phyloP scores from a whole-genome alignment of 495 filamentous ascomycete genomes.

The Penicillium pancosmium region DNA sequence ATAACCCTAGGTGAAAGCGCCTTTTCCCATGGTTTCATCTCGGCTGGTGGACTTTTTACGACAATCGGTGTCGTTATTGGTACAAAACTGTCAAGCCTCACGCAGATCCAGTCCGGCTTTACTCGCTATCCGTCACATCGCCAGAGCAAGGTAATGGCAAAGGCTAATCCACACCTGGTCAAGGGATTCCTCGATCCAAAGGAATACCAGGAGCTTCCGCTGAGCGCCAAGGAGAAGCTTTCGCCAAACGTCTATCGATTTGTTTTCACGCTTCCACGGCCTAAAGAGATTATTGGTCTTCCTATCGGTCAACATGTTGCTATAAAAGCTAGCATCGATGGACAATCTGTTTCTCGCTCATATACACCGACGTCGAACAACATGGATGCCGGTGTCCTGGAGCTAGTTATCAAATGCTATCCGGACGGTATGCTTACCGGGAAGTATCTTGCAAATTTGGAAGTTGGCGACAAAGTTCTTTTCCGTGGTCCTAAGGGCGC shows the following conservation, averaged over 20 bases:
- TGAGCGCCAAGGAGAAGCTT: slow-evolving; percentile 43
- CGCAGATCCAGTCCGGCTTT: slow-evolving; percentile 36
- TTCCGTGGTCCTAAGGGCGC: slow-evolving; percentile 50
- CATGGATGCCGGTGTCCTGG: slow-evolving; percentile 42
- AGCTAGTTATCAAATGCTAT: slow-evolving; percentile 48
- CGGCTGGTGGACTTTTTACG: slow-evolving; percentile 29
- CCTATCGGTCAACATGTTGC: slow-evolving; percentile 54
- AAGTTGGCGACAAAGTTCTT: slow-evolving; percentile 41
- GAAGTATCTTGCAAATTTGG: slow-evolving; percentile 40
- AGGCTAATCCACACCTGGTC: slow-evolving; percentile 31
- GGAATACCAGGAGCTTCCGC: slow-evolving; percentile 45
- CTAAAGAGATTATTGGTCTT: slow-evolving; percentile 45
- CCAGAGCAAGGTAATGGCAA: slow-evolving; percentile 25
- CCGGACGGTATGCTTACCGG: slow-evolving; percentile 42
- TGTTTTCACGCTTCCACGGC: slow-evolving; percentile 47
- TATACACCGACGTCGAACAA: slow-evolving; percentile 53
- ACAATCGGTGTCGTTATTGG: slow-evolving; percentile 27
- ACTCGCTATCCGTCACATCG: slow-evolving; percentile 39
- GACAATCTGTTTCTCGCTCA: slow-evolving; percentile 26
- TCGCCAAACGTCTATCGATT: slow-evolving; percentile 50
- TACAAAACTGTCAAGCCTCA: slow-evolving; percentile 26
- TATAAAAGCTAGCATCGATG: slow-evolving; percentile 40
- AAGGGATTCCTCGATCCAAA: slow-evolving; percentile 47
- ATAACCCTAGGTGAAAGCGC: slow-evolving; percentile 19
- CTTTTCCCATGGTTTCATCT: slow-evolving; percentile 38